Base-by-base conservation (phyloP, 805 yeast species). In the Jamesozyma jinghongensis region DNA sequence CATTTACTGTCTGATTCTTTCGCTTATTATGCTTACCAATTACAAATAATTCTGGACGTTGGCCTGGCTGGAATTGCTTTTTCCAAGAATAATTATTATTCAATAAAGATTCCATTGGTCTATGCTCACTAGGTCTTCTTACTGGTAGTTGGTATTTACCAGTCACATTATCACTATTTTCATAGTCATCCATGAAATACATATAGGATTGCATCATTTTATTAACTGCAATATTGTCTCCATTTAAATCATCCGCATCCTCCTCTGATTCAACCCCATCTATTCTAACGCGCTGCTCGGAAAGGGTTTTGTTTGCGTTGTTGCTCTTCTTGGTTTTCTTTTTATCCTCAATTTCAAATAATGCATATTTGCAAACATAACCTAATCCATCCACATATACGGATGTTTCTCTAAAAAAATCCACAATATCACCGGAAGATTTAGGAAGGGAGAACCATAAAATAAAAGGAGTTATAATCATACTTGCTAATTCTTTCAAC, bases 371-470 rank as follows among this genome's bases (percentile, higher is more conserved):
- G 56, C 97, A 90, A 30, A 92, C 95, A 54, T 88, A 82, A 0
- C 98, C 99, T 32, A 92, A 67, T 0, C 96, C 97, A 64, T 88
- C 97, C 36, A 88, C 85, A 58, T 90, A 92, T 11, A 87, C 79
- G 11, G 95, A 79, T 50, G 76, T 81, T 44, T 90, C 97, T 41
- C 97, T 67, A 60, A 90, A 85, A 55, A 92, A 92, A 56, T 92
- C 97, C 26, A 92, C 75, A 34, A 92, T 82, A 20, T 76, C 70
- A 22, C 83, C 88, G 12, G 90, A 68, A 19, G 77, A 71, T 38
- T 72, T 71, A 3, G 96, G 86, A 20, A 92, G 66, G 16, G 85
- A 76, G 55, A 81, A 78, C 83, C 95, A 87, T 16, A 92, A 65
- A n/a, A 92, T 75, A 46, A 87, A 83, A 1, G 98, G 99, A 1